Evolutionary conservation across 2,329 filamentous ascomycete species (phyloP), one percentile per base, ranked within the genome.

Genomic region (Talaromyces sp.): DNA sequence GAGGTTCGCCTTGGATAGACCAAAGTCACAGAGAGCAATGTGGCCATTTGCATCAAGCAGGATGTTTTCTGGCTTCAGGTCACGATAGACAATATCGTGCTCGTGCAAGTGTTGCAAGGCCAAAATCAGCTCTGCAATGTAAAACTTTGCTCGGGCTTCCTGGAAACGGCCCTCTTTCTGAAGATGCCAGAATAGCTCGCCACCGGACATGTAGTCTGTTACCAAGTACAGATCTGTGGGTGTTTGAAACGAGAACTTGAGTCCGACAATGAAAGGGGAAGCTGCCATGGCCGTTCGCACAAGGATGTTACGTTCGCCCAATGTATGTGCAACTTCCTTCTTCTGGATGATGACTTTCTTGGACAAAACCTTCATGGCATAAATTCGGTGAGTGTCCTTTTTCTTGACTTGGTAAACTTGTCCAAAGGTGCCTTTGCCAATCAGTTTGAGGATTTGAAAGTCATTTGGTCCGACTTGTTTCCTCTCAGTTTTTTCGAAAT

Each of bases 331-430:
- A 55, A 99, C 92, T 75, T 99, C 94, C 77, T 99, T 99, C 85
- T 99, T 99, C 78, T 99, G 94, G 27, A 99, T 94, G 70, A 99
- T 99, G 57, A 99, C 94, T 81, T 99, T 99, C 83, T 99, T 99
- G 56, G 94, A 97, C 32, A 99, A 81, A 1, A 99, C 93, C 77
- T 99, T 99, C 94, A 99, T 99, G 63, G 94, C 94, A 71, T 99
- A 99, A 63, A 99, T 97, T 51, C 94, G 88, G 69, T 88, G 87
- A 0, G 93, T 97, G 73, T 99, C 94, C 80, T 91, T 94, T 84
- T 99, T 99, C 68, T 91, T 88, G 7, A 99, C 94, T 74, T 99
- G 94, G 73, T 97, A 99, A 2, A 99, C 94, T 74, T 99, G 94
- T 1, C 94, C 94, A 72, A 99, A 99, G 0, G 94, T 99, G 58